Conservation (phyloP, 495 filamentous ascomycete species). For the Chlorociboria aeruginascens region DNA sequence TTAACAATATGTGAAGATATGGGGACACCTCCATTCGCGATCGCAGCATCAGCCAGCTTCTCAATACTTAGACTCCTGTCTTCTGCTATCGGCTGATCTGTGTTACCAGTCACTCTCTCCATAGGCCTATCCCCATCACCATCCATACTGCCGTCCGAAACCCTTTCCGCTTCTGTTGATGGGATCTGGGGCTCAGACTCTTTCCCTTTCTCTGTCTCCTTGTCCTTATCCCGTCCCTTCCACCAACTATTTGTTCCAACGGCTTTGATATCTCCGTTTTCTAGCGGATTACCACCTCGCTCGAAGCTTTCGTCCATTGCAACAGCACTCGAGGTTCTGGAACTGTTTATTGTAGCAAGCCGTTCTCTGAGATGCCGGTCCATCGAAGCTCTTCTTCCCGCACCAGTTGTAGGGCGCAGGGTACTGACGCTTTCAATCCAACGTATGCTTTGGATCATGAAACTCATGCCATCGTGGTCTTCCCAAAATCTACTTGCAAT, state of each 20-base stretch:
- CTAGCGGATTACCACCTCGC: not conserved
- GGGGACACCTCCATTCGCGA: no score
- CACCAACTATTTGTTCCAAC: constrained; percentile 15
- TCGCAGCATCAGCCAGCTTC: no score
- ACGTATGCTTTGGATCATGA: constrained; percentile 62
- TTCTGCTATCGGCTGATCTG: no score
- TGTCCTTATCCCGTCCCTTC: not conserved
- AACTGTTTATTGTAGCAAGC: constrained; percentile 1
- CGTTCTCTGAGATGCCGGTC: constrained; percentile 15
- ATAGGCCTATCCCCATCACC: no score
- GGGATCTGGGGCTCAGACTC: no score
- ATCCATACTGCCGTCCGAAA: no score
- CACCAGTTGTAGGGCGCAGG: constrained; percentile 8
- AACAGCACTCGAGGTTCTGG: not conserved
- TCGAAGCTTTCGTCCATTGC: constrained; percentile 13
- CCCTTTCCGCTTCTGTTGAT: no score
- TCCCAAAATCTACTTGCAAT: constrained; percentile 69
- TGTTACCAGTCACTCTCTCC: no score
- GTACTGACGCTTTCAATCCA: constrained; percentile 65
- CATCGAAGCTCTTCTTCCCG: constrained; percentile 10
- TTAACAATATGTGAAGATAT: no score
- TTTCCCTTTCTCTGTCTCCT: not conserved
- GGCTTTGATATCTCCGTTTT: constrained; percentile 5
- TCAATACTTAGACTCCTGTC: no score
- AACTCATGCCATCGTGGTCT: constrained; percentile 82